Conservation (phyloP, 2,329 filamentous ascomycete species). For the Alternaria brassicae region DNA sequence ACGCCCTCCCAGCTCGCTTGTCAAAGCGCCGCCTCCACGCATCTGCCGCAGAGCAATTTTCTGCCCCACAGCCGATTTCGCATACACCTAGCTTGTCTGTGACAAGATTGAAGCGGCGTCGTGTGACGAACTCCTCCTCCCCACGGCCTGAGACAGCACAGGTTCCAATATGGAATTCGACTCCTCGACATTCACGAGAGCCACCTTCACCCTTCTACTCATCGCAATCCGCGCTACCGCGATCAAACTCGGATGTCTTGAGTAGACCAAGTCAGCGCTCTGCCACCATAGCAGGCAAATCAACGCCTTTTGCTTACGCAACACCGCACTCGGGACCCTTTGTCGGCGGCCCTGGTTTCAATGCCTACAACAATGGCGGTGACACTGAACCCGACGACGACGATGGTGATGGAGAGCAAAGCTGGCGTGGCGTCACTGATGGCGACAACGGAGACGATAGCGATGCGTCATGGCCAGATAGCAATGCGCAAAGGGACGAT, state of each 20-base stretch:
- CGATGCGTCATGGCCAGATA: slow-evolving; percentile 10
- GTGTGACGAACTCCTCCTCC: slow-evolving; percentile 43
- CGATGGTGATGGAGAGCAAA: slow-evolving; percentile 40
- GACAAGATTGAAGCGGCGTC: slow-evolving; percentile 57
- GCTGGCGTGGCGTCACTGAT: slow-evolving; percentile 39
- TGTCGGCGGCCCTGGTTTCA: slow-evolving; percentile 37
- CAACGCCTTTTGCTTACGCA: slow-evolving; percentile 73
- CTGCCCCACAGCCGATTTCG: slow-evolving; percentile 36
- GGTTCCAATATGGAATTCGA: slow-evolving; percentile 45
- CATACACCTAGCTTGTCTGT: slow-evolving; percentile 47
- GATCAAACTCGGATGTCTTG: slow-evolving; percentile 42
- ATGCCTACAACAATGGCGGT: slow-evolving; percentile 35
- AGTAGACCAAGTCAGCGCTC: slow-evolving; percentile 56
- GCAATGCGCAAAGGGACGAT: neutral
- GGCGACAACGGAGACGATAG: slow-evolving; percentile 36
- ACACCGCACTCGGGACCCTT: slow-evolving; percentile 69
- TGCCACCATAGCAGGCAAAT: slow-evolving; percentile 36
- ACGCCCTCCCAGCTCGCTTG: slow-evolving; percentile 28
- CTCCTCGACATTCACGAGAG: slow-evolving; percentile 55
- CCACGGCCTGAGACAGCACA: slow-evolving; percentile 33
- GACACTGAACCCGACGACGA: slow-evolving; percentile 48
- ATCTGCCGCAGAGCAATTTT: slow-evolving; percentile 41
- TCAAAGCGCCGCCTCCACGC: slow-evolving; percentile 43
- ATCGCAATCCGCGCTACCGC: slow-evolving; percentile 34
- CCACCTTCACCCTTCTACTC: slow-evolving; percentile 53